A percentile compares a stretch with the other conserved stretches of the same genome.
Evolutionary conservation across 768 basidiomycete genomes (phyloP).

Genomic region (Polyporus arcularius): DNA sequence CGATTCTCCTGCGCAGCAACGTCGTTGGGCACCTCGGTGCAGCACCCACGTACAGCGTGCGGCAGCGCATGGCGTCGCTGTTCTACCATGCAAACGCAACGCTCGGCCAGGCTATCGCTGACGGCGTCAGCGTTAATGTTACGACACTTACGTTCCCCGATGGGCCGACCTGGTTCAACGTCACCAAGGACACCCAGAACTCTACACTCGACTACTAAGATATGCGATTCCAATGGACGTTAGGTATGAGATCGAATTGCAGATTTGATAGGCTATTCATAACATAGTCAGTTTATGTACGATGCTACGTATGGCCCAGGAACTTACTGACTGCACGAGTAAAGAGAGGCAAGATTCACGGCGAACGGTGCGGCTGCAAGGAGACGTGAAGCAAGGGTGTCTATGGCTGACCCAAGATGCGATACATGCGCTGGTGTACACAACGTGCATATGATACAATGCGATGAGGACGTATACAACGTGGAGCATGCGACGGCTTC

Average conservation of each 20-base stretch:
- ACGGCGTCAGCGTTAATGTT: slow-evolving; percentile 31
- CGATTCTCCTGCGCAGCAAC: slow-evolving; percentile 27
- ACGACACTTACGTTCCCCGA: slow-evolving; percentile 19
- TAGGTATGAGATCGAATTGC: too few species aligned
- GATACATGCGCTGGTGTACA: slow-evolving; percentile 19
- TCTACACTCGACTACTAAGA: slow-evolving; percentile 22
- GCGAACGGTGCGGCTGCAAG: background rate
- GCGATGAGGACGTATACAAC: slow-evolving; percentile 1
- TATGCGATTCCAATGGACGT: too few species aligned
- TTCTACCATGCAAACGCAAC: slow-evolving; percentile 40
- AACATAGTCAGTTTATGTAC: background rate
- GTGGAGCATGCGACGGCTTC: background rate
- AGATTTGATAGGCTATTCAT: too few species aligned
- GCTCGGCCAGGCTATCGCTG: slow-evolving; percentile 38
- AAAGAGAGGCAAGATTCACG: too few species aligned
- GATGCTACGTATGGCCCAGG: background rate
- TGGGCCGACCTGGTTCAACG: slow-evolving; percentile 28
- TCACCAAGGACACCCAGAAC: slow-evolving; percentile 16
- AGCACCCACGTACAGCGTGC: slow-evolving; percentile 31
- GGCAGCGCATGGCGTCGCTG: slow-evolving; percentile 34
- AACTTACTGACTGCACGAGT: too few species aligned
- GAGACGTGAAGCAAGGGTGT: background rate
- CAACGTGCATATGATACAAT: slow-evolving; percentile 15
- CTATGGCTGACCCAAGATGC: background rate
- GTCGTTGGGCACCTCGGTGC: slow-evolving; percentile 40